Evolutionary conservation across 164 flowering plant genomes (phyloP), one percentile per base, ranked within the genome.

Genomic region (Amborella trichopoda): DNA sequence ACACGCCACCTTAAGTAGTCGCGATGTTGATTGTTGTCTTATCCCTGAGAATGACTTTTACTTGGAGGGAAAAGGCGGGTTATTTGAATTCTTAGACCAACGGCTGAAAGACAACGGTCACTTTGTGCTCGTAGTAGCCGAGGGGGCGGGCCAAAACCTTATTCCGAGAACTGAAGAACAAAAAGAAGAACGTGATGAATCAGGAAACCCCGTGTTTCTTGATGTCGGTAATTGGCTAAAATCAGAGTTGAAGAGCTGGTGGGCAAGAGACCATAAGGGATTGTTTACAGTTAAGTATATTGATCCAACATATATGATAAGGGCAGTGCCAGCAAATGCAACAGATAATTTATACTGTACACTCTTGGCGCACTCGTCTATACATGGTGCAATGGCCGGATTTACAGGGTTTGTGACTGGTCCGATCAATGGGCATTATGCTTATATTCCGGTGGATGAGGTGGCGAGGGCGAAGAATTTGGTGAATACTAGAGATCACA

Each of bases 361-460:
- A 0, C 74, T 88, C 13, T 26, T 88, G 30, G 91, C 96, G 0
- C 81, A 83, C 68, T 79, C 89, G 0, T 74, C 88, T 0, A 77
- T 88, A 28, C 96, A 88, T 54, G 94, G 96, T 9, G 72, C 73
- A 5, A 81, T 88, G 94, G 94, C 91, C 1, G 91, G 94, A 22
- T 76, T 74, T 40, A 83, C 96, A 0, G 96, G 91, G 8, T 83
- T 88, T 30, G 91, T 83, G 0, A 44, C 73, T 12, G 91, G 94
- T 9, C 88, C 84, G 5, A 60, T 88, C 6, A 83, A 83, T 30
- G 86, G 91, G 1, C 74, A 60, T 52, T 83, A 83, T 61, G 77
- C 79, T 1, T 88, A 88, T 53, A 77, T 83, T 56, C 88, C 91
- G 8, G 19, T 83, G 54, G 66, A 54, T 2, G 81, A 80, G 47